Percentiles rank a stretch among this genome's conserved stretches.
These are phyloP conservation scores for Biscutella auriculata DNA, from an alignment of 441 rosid genomes.

Conservation along the genomic window DNA sequence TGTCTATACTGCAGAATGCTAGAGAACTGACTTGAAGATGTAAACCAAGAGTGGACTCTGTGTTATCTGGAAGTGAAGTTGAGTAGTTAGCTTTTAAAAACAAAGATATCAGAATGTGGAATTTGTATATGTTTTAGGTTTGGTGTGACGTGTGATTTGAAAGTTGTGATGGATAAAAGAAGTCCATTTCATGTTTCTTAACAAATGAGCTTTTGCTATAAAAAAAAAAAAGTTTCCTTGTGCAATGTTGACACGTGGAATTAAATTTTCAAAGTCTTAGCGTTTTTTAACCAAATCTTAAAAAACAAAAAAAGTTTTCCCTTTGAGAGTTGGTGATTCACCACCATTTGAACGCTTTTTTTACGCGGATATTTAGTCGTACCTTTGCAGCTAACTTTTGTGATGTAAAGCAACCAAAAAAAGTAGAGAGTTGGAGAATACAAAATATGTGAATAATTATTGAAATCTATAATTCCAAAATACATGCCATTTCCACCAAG, in stretches of 20 bases:
- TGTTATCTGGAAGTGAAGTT: too few relatives aligned
- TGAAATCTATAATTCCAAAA: background rate
- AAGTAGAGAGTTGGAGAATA: background rate
- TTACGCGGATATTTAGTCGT: conserved; percentile 11
- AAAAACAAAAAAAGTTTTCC: too few relatives aligned
- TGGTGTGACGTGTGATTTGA: background rate
- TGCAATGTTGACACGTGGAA: too few relatives aligned
- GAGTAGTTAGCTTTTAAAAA: background rate
- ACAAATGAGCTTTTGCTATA: too few relatives aligned
- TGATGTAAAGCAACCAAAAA: background rate
- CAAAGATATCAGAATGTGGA: background rate
- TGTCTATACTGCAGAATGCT: background rate
- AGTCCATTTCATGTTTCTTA: too few relatives aligned
- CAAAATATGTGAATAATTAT: background rate
- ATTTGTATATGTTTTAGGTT: background rate
- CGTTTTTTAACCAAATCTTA: too few relatives aligned
- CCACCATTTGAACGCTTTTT: conserved; percentile 5
- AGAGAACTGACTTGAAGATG: conserved; percentile 5
- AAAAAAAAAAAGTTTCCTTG: too few relatives aligned
- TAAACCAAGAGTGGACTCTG: conserved; percentile 3
- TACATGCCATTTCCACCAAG: conserved; percentile 1
- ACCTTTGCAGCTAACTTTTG: background rate
- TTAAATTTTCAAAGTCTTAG: too few relatives aligned
- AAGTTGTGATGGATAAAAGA: background rate
- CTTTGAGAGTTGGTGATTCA: too few relatives aligned